These are phyloP conservation scores for Candida glaebosa DNA, from an alignment of 805 yeast genomes.

Conservation along the genomic window DNA sequence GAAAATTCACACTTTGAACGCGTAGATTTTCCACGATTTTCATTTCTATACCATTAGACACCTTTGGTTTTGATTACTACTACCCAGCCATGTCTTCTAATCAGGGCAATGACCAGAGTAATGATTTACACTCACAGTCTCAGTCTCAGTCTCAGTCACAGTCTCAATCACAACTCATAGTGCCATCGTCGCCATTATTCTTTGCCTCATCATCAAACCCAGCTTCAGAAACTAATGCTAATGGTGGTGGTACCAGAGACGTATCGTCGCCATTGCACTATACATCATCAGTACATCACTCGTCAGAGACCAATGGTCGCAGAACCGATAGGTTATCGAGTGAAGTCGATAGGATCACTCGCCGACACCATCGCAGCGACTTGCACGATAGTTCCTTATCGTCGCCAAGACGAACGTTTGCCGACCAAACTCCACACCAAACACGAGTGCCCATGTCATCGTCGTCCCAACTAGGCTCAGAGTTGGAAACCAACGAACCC, in stretches of 20 bases:
- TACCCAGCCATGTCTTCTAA: constrained; percentile 36
- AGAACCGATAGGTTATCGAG: constrained; percentile 46
- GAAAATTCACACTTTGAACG: too few relatives aligned
- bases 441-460: constrained; percentile 15
- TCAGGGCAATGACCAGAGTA: constrained; percentile 20
- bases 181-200: constrained; percentile 57
- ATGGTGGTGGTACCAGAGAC: constrained; percentile 20
- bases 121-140: constrained; percentile 25
- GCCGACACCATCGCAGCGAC: constrained; percentile 71
- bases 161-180: constrained; percentile 33
- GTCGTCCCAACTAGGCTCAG: constrained; percentile 28
- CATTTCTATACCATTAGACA: too few relatives aligned
- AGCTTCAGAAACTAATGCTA: constrained; percentile 27
- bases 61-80: too few relatives aligned
- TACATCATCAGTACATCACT: constrained; percentile 36
- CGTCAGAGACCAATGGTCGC: constrained; percentile 36
- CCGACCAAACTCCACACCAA: constrained; percentile 7
- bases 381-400: constrained; percentile 69
- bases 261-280: constrained; percentile 52
- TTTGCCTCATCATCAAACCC: constrained; percentile 48
- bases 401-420: constrained; percentile 49
- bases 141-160: constrained; percentile 34
- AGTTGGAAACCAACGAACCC: constrained; percentile 54
- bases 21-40: too few relatives aligned
- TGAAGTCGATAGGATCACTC: constrained; percentile 40